Evolutionary conservation across 202 grass and related monocot genomes (phyloP), one percentile per base, ranked within the genome.

Genomic region (Saccharum hybrid): DNA sequence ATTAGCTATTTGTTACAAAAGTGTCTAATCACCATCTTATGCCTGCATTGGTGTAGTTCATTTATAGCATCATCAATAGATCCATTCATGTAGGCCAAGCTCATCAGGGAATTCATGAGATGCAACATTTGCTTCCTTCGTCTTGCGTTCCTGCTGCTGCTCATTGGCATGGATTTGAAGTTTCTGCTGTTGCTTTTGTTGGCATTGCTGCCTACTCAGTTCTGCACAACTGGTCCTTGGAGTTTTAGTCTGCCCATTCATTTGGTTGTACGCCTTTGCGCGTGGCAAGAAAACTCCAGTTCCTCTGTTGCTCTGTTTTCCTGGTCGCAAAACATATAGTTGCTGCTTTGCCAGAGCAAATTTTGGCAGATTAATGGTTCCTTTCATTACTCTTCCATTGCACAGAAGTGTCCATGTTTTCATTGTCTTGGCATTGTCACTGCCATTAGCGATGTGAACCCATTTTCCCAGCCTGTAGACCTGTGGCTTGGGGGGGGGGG

Each of bases 271-370:
- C 0, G 43, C 26, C 14, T 57, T 36, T 57, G 78, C 12, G 4
- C 1, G 2, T 30, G 78, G 78, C 36, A 81, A 21, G 34, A 71
- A 81, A 81, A 30, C 78, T 3, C 48, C 65, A 28, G 66, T 81
- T 37, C 78, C 49, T 69, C 66, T 59, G 48, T 23, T 77, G n/a
- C 13, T 69, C 34, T 57, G 12, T 6, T 40, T 59, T 40, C 1
- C 36, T 42, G 66, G 7, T 5, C 10, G 1, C 36, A 41, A 16
- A 81, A 23, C 31, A 38, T 19, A 26, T 67, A 22, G 3, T 65
- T 46, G 18, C 31, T 79, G 76, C 76, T 66, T 79, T 62, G 10
- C 21, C 16, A 12, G 62, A 49, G 16, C 10, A 66, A 66, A 46
- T 46, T 42, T 79, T 34, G 16, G 15, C 41, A 7, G 22, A 48